These are phyloP conservation scores for Ettlia oleoabundans DNA, from an alignment of 139 green algal species.

Conservation along the genomic window DNA sequence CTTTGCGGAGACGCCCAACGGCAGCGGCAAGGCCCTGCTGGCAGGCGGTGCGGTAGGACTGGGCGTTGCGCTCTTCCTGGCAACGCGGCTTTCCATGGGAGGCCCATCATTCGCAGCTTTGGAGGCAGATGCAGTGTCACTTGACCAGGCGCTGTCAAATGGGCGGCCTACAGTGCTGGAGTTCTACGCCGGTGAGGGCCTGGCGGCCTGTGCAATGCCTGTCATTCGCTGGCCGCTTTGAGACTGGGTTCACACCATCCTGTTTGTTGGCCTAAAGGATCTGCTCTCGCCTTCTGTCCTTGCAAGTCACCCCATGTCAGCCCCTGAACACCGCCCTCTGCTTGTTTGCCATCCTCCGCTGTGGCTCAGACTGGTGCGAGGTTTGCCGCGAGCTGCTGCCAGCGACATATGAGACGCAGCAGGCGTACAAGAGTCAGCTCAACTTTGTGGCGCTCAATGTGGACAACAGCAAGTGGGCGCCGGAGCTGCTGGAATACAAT, in stretches of 20 bases:
- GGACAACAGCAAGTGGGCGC: constrained; percentile 94
- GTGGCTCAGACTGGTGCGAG: constrained; percentile 29
- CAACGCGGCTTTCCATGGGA: constrained; percentile 48
- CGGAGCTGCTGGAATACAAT: constrained; percentile 83
- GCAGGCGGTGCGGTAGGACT: constrained; percentile 64
- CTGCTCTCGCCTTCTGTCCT: no score
- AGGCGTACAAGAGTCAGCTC: constrained; percentile 71
- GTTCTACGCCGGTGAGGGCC: constrained; percentile 90
- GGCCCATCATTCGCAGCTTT: constrained; percentile 69
- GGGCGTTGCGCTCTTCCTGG: constrained; percentile 68
- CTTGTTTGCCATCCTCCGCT: no score
- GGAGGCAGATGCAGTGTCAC: constrained; percentile 64
- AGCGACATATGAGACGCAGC: constrained; percentile 73
- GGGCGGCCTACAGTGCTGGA: constrained; percentile 90
- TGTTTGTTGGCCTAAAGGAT: no score
- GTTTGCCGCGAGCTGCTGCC: constrained; percentile 84
- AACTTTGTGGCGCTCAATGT: constrained; percentile 99
- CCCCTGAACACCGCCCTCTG: background rate
- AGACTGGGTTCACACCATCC: no score
- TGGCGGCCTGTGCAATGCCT: no score
- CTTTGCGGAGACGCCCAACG: no score
- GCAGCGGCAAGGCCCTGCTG: constrained; percentile 43
- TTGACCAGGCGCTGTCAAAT: constrained; percentile 84
- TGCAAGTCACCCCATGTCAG: background rate
- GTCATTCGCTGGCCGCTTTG: no score